phyloP scores from a whole-genome alignment of 495 filamentous ascomycete genomes.

The Beverwykella pulmonaria region DNA sequence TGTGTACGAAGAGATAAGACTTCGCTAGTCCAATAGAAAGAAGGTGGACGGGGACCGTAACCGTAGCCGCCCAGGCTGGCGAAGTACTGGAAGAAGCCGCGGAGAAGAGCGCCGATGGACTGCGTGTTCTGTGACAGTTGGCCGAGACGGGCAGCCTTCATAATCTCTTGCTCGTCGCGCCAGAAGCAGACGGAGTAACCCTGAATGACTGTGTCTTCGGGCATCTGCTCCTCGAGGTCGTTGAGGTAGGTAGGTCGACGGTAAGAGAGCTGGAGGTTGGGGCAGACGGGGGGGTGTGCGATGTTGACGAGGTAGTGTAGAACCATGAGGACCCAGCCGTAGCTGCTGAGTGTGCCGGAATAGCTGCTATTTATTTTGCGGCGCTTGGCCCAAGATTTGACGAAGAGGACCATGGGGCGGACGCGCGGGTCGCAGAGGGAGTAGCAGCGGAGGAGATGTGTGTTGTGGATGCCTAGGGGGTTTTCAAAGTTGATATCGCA shows the following conservation, averaged over 20 bases:
- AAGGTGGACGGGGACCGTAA: slow-evolving; percentile 37
- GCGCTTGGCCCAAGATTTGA: slow-evolving; percentile 81
- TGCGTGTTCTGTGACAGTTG: slow-evolving; percentile 62
- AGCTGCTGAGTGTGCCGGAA: slow-evolving; percentile 77
- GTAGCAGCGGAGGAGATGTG: slow-evolving; percentile 75
- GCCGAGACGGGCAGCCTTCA: slow-evolving; percentile 52
- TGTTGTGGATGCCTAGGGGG: slow-evolving; percentile 76
- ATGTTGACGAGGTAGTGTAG: slow-evolving; percentile 86
- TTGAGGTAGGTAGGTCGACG: slow-evolving; percentile 38
- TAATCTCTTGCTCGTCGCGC: slow-evolving; percentile 66
- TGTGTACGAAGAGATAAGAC: slow-evolving; percentile 71
- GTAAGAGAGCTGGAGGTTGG: slow-evolving; percentile 67
- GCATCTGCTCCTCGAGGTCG: slow-evolving; percentile 39
- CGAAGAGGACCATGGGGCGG: slow-evolving; percentile 72
- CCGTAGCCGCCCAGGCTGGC: slow-evolving; percentile 54
- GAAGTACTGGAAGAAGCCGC: slow-evolving; percentile 83
- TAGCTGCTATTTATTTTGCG: slow-evolving; percentile 82
- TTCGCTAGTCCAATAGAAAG: slow-evolving; percentile 70
- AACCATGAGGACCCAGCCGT: slow-evolving; percentile 91
- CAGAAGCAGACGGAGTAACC: slow-evolving; percentile 68
- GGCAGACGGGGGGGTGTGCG: slow-evolving; percentile 72
- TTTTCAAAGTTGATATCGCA: slow-evolving; percentile 88
- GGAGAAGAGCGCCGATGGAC: slow-evolving; percentile 64
- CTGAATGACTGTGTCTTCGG: slow-evolving; percentile 49
- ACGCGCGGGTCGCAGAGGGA: slow-evolving; percentile 72